phyloP scores from a whole-genome alignment of 306 rosid species.

The Quercus aquifolioides region DNA sequence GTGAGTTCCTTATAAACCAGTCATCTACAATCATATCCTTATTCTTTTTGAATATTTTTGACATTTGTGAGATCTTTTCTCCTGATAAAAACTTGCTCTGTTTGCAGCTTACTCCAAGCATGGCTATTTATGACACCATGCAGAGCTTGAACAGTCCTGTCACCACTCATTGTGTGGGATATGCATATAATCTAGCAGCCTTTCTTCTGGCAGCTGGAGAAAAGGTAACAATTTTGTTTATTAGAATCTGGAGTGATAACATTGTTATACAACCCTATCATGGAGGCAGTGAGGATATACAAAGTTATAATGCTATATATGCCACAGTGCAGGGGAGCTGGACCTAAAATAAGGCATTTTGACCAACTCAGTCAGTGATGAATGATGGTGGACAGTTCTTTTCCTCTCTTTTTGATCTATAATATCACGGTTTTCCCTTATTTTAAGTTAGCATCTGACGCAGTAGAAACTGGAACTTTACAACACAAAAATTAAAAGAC shows the following conservation, averaged over 20 bases:
- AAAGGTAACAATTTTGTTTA: slow-evolving; percentile 50
- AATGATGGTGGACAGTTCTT: not conserved
- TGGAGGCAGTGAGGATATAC: not conserved
- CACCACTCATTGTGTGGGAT: slow-evolving; percentile 83
- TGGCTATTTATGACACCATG: slow-evolving; percentile 93
- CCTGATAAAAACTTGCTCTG: slow-evolving; percentile 19
- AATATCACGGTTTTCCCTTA: not conserved
- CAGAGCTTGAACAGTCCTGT: slow-evolving; percentile 84
- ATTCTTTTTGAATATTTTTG: slow-evolving; percentile 12
- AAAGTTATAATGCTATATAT: not conserved
- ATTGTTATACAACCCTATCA: not conserved
- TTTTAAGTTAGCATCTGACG: not conserved
- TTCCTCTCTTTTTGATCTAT: not conserved
- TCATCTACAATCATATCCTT: slow-evolving; percentile 14
- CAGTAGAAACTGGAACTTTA: too few relatives aligned
- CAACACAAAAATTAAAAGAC: too few relatives aligned
- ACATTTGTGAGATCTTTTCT: slow-evolving; percentile 14
- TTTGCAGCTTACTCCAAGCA: slow-evolving; percentile 87
- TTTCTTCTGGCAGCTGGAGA: slow-evolving; percentile 92
- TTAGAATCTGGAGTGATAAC: not conserved
- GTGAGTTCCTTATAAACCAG: slow-evolving; percentile 46
- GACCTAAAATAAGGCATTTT: not conserved
- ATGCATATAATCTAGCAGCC: slow-evolving; percentile 72
- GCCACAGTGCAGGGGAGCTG: not conserved
- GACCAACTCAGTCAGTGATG: not conserved